Evolutionary conservation across 2,329 filamentous ascomycete genomes (phyloP).

Genomic region (Akanthomyces uredinophilus): DNA sequence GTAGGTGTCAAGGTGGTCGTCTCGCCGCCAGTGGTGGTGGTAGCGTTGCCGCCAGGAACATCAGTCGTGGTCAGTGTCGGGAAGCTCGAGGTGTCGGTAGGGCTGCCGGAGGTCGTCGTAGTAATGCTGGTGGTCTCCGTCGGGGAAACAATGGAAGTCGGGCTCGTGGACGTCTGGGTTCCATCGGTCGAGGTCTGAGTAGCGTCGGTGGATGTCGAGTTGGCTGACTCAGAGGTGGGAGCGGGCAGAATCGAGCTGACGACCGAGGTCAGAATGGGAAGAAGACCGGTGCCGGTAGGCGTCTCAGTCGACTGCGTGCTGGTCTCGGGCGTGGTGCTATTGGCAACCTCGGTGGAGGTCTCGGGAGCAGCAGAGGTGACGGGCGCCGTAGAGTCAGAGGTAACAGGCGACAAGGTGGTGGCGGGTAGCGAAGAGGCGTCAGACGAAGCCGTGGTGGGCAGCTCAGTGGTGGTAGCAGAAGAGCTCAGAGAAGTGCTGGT

Average conservation of each 20-base stretch:
- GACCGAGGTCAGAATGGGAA: constrained; percentile 14
- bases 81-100: constrained; percentile 15
- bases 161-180: not conserved
- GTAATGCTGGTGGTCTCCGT: not conserved
- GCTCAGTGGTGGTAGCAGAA: not conserved
- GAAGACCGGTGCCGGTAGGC: not conserved
- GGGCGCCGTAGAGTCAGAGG: not conserved
- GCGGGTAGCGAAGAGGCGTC: not conserved
- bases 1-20: constrained; percentile 3
- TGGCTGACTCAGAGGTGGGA: not conserved
- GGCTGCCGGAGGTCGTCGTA: constrained; percentile 14
- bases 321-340: constrained; percentile 2
- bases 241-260: not conserved
- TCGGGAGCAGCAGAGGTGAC: not conserved
- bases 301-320: not conserved
- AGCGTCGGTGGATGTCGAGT: not conserved
- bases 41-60: constrained; percentile 8
- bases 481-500: not conserved
- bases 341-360: constrained; percentile 1
- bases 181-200: not conserved
- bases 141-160: not conserved
- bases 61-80: constrained; percentile 5
- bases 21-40: constrained; percentile 10
- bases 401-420: not conserved
- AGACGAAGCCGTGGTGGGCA: not conserved